These are phyloP conservation scores for Sclerotinia subarctica DNA, from an alignment of 2,329 filamentous ascomycete species.

Conservation along the genomic window DNA sequence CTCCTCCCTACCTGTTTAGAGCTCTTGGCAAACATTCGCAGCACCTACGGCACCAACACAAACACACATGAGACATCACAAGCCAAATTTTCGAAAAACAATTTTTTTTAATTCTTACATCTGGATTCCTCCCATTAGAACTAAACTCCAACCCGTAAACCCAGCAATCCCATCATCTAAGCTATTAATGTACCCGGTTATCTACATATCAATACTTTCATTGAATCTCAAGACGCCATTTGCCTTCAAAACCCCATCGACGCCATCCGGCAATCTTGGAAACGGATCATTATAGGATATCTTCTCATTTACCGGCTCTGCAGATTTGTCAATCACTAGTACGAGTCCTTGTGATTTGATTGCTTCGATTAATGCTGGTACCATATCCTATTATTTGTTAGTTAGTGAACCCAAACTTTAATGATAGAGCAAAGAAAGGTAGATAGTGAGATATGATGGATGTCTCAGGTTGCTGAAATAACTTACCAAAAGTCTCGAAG, in stretches of 20 bases:
- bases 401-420: not conserved
- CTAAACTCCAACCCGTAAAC: not conserved
- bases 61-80: no score
- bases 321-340: slow-evolving; percentile 82
- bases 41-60: not conserved
- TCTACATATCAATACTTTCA: slow-evolving; percentile 75
- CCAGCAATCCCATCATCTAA: not conserved
- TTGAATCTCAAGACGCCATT: slow-evolving; percentile 91
- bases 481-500: slow-evolving; percentile 77
- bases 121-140: not conserved
- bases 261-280: slow-evolving; percentile 67
- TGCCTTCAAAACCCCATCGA: slow-evolving; percentile 81
- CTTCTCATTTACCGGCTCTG: slow-evolving; percentile 40
- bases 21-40: not conserved
- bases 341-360: slow-evolving; percentile 94
- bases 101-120: not conserved
- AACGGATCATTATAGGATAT: slow-evolving; percentile 48
- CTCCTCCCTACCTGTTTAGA: no score
- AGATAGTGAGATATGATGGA: not conserved
- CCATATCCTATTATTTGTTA: slow-evolving; percentile 68
- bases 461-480: not conserved
- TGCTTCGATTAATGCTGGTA: slow-evolving; percentile 85
- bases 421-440: not conserved
- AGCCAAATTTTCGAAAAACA: no score
- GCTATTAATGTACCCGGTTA: not conserved